Base-by-base conservation (phyloP, 768 basidiomycete genomes). In the Tricholoma sp. region DNA sequence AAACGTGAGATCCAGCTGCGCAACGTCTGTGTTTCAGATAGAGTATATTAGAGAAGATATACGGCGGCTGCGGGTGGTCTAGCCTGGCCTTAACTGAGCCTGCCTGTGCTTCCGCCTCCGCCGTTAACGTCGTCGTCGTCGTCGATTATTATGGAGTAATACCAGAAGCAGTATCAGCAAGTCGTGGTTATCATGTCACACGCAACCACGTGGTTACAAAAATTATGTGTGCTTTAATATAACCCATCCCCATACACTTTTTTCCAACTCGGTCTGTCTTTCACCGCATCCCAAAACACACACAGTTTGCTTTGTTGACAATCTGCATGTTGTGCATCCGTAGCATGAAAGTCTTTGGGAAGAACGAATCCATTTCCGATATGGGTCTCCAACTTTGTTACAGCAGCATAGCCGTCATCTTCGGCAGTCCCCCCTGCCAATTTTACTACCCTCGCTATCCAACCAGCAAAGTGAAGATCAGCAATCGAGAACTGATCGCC, bases 401-500 rank as follows among this genome's bases (percentile, higher is more conserved):
- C 72, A 5, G 75, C 78, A 0, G 67, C 70, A 39, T 76, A 71
- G 2, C 89, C 84, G 61, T 81, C 77, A 39, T 86, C 81, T 5
- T 60, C 69, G 0, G 63, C 67, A 22, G 67, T 68, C 0, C 82
- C 89, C 1, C 86, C 88, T 0, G 80, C 74, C 18, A 91, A 74
- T 51, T 63, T 67, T 19, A 84, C 80, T 4, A 92, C 61, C 24
- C 83, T 79, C 9, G 82, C 72, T 31, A 94, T 66, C 91, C 90
- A 95, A 24, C 83, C 84, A 8, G 83, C 84, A 18, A 93, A 79
- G 65, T 93, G 91, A 55, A 93, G 72, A 67, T 94, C 93, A 12
- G 86, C 89, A 49, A 91, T 72, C 5, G 87, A 91, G 63, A 92
- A 69, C 61, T 94, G 91, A 64, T 94, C 91, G 16, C 92, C 92